Base-by-base conservation (phyloP, 2,329 filamentous ascomycete genomes). In the Aureobasidium sp. region DNA sequence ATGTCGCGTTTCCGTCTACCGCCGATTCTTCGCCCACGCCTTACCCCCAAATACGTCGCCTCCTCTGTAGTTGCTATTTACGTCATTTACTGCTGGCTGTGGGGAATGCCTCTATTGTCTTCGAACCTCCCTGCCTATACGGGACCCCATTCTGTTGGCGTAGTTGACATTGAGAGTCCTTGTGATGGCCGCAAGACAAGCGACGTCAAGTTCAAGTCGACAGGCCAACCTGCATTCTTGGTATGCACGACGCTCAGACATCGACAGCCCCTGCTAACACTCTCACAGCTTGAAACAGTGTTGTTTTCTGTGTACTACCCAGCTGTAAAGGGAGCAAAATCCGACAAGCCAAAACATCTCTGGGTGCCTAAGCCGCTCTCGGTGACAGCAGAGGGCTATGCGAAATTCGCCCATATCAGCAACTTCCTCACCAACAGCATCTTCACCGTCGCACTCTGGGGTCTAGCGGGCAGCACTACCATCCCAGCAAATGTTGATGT, bases 221-320 rank as follows among this genome's bases (percentile, higher is more conserved):
- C 68, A 8, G 71, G 74, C 31, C 66, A 72, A 37, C 72, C 72
- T 21, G 74, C 74, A 6, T 77, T 78, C 51, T 70, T 77, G 61
- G 62, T 64, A 62, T 11, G 50, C 42, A 27, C 25, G 50, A 50
- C 19, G 40, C 29, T 31, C 42, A 27, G n/a, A 31, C 8, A n/a
- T 21, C 10, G 43, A 17, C 8, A 53, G 35, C 37, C 35, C 35
- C 9, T 19, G 17, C 60, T 64, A 55, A 65, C 29, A 10, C 4
- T 35, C 33, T 27, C 15, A 9, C 60, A 69, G 64, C 66, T 78
- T n/a, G 65, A 73, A 31, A 78, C 75, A 9, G 71, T 78, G 5
- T 70, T 77, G 3, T 72, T 77, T 63, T 75, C 75, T 1, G 64
- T 79, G 2, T 79, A 75, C 68, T 79, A 78, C 57, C 76, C 76